phyloP scores from a whole-genome alignment of 2,329 filamentous ascomycete genomes.

The Scedosporium aurantiacum region DNA sequence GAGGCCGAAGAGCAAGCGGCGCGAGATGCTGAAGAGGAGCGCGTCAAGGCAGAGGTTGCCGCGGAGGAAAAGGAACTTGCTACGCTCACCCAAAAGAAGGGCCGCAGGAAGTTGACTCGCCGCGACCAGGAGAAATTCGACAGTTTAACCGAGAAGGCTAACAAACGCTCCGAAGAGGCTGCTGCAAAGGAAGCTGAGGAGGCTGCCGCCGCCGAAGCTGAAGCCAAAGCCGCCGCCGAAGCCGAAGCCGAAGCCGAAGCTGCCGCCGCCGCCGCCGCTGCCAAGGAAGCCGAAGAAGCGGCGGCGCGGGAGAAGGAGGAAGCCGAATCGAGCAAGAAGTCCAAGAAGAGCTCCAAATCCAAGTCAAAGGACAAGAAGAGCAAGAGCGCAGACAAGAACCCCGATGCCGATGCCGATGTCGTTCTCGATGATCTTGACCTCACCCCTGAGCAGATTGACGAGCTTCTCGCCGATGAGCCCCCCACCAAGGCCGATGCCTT shows the following conservation, averaged over 20 bases:
- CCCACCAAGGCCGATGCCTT: conserved; percentile 31
- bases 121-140: conserved; percentile 35
- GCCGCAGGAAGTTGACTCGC: conserved; percentile 34
- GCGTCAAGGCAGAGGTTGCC: conserved; percentile 11
- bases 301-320: conserved; percentile 20
- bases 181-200: conserved; percentile 15
- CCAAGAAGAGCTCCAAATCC: background rate
- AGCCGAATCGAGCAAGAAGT: conserved; percentile 20
- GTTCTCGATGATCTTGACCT: conserved; percentile 18
- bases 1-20: conserved; percentile 14
- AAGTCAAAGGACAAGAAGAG: conserved; percentile 16
- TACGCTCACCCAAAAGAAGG: conserved; percentile 34
- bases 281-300: conserved; percentile 22
- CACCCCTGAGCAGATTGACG: conserved; percentile 30
- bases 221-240: conserved; percentile 18
- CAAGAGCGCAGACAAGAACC: conserved; percentile 19
- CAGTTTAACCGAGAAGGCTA: conserved; percentile 22
- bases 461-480: conserved; percentile 22
- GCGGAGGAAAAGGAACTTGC: conserved; percentile 26
- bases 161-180: conserved; percentile 28
- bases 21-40: conserved; percentile 10
- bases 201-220: conserved; percentile 21
- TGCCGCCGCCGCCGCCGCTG: conserved; percentile 19
- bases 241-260: conserved; percentile 17
- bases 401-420: conserved; percentile 13